phyloP scores from a whole-genome alignment of 106 monocot genomes.

The Platanthera guangdongensis region DNA sequence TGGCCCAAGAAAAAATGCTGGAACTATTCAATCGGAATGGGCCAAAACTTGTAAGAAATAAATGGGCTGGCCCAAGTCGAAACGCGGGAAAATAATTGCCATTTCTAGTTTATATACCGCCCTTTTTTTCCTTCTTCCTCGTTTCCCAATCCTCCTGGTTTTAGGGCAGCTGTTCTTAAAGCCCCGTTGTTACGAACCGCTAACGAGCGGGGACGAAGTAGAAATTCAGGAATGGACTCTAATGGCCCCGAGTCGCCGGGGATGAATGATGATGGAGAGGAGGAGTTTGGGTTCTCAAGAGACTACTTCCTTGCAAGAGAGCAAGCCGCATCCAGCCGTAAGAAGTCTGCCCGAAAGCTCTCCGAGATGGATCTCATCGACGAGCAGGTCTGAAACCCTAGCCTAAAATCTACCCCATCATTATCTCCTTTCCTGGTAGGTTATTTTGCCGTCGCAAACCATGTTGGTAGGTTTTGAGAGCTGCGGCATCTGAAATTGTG shows the following conservation, averaged over 20 bases:
- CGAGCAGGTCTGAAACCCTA: constrained; percentile 45
- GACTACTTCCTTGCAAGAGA: constrained; percentile 90
- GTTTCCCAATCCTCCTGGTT: no score
- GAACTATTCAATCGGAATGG: no score
- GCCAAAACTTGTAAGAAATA: no score
- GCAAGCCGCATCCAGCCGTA: constrained; percentile 28
- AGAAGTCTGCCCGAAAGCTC: constrained; percentile 56
- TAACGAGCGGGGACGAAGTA: background rate
- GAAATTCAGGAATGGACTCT: background rate
- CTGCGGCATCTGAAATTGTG: constrained; percentile 13
- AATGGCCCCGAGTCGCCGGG: background rate
- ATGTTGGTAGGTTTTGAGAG: constrained; percentile 30
- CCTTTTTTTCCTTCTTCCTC: no score
- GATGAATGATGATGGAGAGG: constrained; percentile 25
- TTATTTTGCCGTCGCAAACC: background rate
- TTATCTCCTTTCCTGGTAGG: background rate
- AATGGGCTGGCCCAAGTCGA: no score
- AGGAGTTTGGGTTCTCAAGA: constrained; percentile 69
- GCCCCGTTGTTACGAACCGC: background rate
- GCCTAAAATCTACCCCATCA: background rate
- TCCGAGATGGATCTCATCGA: constrained; percentile 64
- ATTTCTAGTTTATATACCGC: no score
- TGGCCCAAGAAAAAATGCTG: no score
- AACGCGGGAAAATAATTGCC: no score
- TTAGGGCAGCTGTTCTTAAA: background rate